Base-by-base conservation (phyloP, 2,329 filamentous ascomycete species). In the Ophiobolus disseminans region DNA sequence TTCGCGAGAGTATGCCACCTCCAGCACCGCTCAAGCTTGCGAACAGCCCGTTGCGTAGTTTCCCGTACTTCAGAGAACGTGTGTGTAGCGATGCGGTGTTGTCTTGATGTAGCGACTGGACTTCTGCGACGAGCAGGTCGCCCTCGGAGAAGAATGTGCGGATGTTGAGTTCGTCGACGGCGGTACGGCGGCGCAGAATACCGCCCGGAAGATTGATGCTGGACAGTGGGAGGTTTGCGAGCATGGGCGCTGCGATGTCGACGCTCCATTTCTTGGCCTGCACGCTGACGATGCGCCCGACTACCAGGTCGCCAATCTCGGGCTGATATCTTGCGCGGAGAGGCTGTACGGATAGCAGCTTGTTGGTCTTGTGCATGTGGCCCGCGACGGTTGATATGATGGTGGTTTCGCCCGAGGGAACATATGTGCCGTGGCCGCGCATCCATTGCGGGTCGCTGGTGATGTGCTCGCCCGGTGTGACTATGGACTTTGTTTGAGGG, bases 401-500 rank as follows among this genome's bases (percentile, higher is more conserved):
- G 50, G 86, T 82, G 4, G 82, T 84, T 41, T 82, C 80, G 37
- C 77, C 73, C 4, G 82, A 74, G 14, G 83, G 82, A 37, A 89
- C 80, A 73, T 90, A 96, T 40, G 94, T 99, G 60, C 94, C 94
- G 77, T 99, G 94, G 65, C 94, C 94, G 77, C 91, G 76, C 93
- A 97, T 97, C 91, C 91, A 97, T 79, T 97, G 91, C n/a, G 91
- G 83, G 74, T 97, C 91, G 57, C 87, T 84, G 9, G 93, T 97
- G 62, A 97, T 90, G 52, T 88, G 77, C 70, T 95, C 89, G 66
- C 93, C 94, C 1, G 93, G 93, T 1, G 92, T 96, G 60, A 96
- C 87, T 59, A 97, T 88, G 35, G 75, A 74, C 26, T 71, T 73
- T 19, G 48, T 50, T 32, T 56, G 43, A 1, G 58, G 67, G 49